Base-by-base conservation (phyloP, 768 basidiomycete genomes). In the Heimioporus sp. region DNA sequence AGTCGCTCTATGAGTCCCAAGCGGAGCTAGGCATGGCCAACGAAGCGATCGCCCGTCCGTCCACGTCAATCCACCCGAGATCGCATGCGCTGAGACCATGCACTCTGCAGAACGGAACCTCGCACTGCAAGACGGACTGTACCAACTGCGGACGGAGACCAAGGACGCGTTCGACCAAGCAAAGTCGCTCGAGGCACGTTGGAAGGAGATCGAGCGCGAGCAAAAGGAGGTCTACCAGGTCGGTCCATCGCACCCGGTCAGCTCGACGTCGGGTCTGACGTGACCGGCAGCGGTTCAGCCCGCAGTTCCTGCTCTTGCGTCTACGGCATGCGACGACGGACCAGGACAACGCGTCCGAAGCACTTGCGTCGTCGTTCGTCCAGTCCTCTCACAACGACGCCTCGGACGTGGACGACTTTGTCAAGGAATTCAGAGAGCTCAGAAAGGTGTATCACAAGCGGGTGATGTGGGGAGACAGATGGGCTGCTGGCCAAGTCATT, bases 381-480 rank as follows among this genome's bases (percentile, higher is more conserved):
- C 84, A 88, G 51, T 81, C 81, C 7, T 76, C 78, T 64, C 74
- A 8, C 61, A 59, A 51, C 45, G 65, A 69, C 40, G 55, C 66
- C 54, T 46, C 56, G 47, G 89, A 90, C 32, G 80, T 94, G 20
- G 94, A 97, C 53, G 83, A 87, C 40, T 98, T 98, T 57, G 81
- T 97, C 47, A 85, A 76, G 60, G 84, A 92, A 59, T 97, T 95
- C 73, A 91, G 87, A 63, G 92, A 93, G 46, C 67, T 84, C 37
- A 73, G 96, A 57, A 95, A 92, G 72, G 77, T 79, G n/a, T 98
- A 93, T 69, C 95, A 98, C 68, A 97, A 96, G 70, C 78, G 95
- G 16, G 85, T 85, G 2, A 85, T 96, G 65, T 97, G 92, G 90
- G 82, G 84, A 16, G 90, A 93, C 64, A 77, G 86, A 59, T 98